Base-by-base conservation (phyloP, 495 filamentous ascomycete genomes). In the Neurospora sp. region DNA sequence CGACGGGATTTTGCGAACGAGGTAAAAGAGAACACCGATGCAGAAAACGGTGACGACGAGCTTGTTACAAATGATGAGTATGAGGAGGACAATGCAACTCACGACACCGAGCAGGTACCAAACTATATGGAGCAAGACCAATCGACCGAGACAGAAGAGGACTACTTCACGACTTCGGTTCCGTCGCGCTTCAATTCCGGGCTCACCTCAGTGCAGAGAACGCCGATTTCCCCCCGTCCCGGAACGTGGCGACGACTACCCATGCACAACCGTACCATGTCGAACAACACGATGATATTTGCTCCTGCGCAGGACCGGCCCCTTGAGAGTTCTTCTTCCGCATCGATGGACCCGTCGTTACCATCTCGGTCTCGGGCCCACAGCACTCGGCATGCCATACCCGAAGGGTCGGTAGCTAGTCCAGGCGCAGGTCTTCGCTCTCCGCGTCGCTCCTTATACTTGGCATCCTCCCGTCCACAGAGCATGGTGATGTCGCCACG, bases 31-130 rank as follows among this genome's bases (percentile, higher is more conserved):
- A 77, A 92, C 74, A 92, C 90, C 3, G 93, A 93, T 76, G 93
- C 86, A 1, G 93, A 93, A 75, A 93, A 97, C 81, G 94, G 92
- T 4, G 94, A 97, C 75, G 93, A 97, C 75, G 94, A 97, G 80
- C 85, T 93, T n/a, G 87, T 93, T n/a, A 94, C 92, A 0, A 91
- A 91, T 48, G 88, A 90, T 42, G 89, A 90, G 68, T 83, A 87
- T 27, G 86, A 88, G 42, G 86, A 87, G 40, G 83, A 84, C 38
- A 75, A 78, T 69, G 73, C 79, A 22, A 78, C 83, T 40, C 82
- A 76, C 70, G 78, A 74, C 69, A 48, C 74, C 14, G 77, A 74
- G 6, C 72, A 69, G 16, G 48, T 40, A 3, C 68, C 20, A 16
- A 31, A 35, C 27, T 18, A 65, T 37, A 65, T 65, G 53, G 53